phyloP scores from a whole-genome alignment of 202 grass and related monocot genomes.

The Miscanthus sacchariflorus region DNA sequence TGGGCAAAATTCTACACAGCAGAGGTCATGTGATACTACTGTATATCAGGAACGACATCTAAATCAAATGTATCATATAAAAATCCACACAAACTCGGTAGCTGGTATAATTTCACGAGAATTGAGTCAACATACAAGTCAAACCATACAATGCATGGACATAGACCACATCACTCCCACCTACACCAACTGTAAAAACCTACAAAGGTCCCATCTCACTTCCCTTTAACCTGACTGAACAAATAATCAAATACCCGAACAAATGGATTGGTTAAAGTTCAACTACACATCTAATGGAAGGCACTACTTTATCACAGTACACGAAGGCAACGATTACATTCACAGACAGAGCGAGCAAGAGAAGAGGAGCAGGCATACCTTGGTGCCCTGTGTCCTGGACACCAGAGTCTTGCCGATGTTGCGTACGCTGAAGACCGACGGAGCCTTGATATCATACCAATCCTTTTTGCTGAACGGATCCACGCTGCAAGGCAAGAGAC shows the following conservation, averaged over 20 bases:
- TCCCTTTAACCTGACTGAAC: too few species aligned
- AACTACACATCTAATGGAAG: background rate
- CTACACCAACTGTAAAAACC: too few species aligned
- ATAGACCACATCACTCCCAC: background rate
- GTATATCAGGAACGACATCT: too few species aligned
- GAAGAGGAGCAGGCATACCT: conserved; percentile 40
- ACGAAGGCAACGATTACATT: background rate
- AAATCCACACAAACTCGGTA: too few species aligned
- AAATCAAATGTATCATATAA: too few species aligned
- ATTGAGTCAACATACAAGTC: background rate
- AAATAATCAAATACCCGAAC: background rate
- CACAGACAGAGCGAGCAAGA: background rate
- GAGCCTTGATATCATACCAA: conserved; percentile 83
- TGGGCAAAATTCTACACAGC: too few species aligned
- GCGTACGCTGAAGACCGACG: conserved; percentile 56
- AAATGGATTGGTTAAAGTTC: background rate
- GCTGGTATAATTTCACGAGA: too few species aligned
- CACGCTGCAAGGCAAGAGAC: conserved; percentile 35
- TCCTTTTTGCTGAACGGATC: conserved; percentile 86
- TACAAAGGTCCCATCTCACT: too few species aligned
- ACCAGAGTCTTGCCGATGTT: conserved; percentile 79
- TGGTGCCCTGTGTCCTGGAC: conserved; percentile 89
- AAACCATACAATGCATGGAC: background rate
- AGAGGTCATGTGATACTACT: too few species aligned
- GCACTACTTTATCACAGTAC: background rate